These are phyloP conservation scores for Aspergillus ellipticus DNA, from an alignment of 495 filamentous ascomycete species.

Conservation along the genomic window DNA sequence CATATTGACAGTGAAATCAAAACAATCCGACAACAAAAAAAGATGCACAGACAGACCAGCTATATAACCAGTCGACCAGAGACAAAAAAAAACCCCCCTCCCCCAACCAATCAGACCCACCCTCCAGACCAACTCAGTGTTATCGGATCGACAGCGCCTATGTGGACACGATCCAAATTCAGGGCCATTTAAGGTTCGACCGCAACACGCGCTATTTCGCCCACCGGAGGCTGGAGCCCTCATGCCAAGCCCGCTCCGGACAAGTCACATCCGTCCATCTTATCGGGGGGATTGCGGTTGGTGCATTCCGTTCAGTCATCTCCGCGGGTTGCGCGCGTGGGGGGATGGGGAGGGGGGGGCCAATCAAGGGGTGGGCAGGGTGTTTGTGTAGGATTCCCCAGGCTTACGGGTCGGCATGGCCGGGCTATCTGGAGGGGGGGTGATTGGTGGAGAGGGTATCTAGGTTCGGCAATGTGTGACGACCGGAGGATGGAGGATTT, in stretches of 20 bases:
- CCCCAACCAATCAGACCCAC: neutral
- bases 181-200: too few relatives aligned
- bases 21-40: neutral
- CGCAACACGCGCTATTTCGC: too few relatives aligned
- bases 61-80: neutral
- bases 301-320: neutral
- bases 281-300: neutral
- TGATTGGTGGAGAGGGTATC: too few relatives aligned
- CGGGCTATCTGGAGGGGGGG: too few relatives aligned
- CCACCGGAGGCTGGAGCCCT: neutral
- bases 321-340: neutral
- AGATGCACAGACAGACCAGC: neutral
- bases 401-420: too few relatives aligned
- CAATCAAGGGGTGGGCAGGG: neutral
- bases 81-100: too few relatives aligned
- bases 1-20: conserved; percentile 6
- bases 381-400: neutral
- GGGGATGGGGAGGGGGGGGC: neutral
- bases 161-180: too few relatives aligned
- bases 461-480: too few relatives aligned
- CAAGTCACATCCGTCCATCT: neutral
- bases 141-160: neutral
- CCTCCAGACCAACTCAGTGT: too few relatives aligned
- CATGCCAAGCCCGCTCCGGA: neutral
- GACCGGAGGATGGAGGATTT: too few relatives aligned